Evolutionary conservation across 805 yeast genomes (phyloP).

Genomic region (Ogataea saltuana): DNA sequence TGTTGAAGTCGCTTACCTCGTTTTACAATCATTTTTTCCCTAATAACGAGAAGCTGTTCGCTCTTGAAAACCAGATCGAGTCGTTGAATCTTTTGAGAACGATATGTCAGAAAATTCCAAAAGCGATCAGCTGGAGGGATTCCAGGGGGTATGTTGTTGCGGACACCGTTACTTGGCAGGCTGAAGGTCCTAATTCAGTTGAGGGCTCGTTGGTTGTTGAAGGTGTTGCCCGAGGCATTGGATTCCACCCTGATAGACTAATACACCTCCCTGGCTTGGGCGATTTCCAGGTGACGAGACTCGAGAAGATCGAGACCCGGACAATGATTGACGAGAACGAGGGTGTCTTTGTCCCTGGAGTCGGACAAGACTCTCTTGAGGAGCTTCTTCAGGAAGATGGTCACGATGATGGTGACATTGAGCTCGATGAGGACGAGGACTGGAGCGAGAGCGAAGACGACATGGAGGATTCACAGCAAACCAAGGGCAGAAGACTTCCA

Average conservation of each 20-base stretch:
- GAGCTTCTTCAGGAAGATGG: conserved; percentile 59
- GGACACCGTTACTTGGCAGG: conserved; percentile 53
- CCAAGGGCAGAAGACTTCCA: conserved; percentile 51
- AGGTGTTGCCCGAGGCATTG: conserved; percentile 86
- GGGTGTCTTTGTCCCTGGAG: conserved; percentile 36
- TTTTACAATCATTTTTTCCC: conserved; percentile 80
- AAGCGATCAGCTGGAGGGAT: conserved; percentile 88
- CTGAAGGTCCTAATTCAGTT: conserved; percentile 24
- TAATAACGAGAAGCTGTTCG: conserved; percentile 71
- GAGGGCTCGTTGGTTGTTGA: conserved; percentile 56
- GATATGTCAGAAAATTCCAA: conserved; percentile 84
- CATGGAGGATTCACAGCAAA: conserved; percentile 31
- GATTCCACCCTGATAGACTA: conserved; percentile 73
- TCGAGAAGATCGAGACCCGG: conserved; percentile 50
- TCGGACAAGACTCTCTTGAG: conserved; percentile 57
- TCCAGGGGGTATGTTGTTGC: conserved; percentile 86
- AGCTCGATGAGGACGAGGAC: conserved; percentile 35
- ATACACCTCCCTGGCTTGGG: conserved; percentile 90
- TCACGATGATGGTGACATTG: conserved; percentile 41
- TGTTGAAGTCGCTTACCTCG: conserved; percentile 61
- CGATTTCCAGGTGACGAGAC: conserved; percentile 73
- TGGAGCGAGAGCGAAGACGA: conserved; percentile 26
- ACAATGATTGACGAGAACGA: conserved; percentile 22
- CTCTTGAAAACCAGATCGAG: conserved; percentile 68
- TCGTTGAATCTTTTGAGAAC: conserved; percentile 70